These are phyloP conservation scores for Bacidia gigantensis DNA, from an alignment of 495 filamentous ascomycete genomes.

Conservation along the genomic window DNA sequence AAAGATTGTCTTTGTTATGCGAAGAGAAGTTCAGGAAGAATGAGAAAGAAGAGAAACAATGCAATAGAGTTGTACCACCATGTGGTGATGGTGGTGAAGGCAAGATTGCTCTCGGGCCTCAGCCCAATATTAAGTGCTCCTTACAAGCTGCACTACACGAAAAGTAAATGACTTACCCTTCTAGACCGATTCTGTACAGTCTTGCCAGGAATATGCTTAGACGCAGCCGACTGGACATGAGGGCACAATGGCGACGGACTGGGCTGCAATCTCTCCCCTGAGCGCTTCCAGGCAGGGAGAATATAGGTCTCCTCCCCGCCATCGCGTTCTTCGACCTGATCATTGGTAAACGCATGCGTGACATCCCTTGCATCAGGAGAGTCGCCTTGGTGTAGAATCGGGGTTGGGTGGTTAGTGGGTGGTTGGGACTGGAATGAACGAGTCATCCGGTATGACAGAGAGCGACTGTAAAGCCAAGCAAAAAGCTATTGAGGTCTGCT, in stretches of 20 bases:
- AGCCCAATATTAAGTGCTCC: no score
- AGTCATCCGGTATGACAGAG: slow-evolving; percentile 14
- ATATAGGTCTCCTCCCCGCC: slow-evolving; percentile 12
- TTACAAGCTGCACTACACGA: neutral
- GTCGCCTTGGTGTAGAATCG: no score
- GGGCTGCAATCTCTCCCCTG: neutral
- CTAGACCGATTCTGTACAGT: neutral
- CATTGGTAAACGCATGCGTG: no score
- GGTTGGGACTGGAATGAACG: slow-evolving; percentile 12
- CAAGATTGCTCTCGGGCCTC: neutral
- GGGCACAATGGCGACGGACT: neutral
- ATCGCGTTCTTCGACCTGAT: slow-evolving; percentile 7
- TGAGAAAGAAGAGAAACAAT: neutral
- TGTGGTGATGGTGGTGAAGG: neutral
- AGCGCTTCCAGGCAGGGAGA: slow-evolving; percentile 1
- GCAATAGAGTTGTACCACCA: neutral
- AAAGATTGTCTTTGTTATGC: slow-evolving; percentile 4
- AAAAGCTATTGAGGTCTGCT: no score
- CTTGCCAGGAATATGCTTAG: neutral
- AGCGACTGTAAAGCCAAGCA: neutral
- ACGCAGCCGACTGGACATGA: neutral
- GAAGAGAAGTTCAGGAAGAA: slow-evolving; percentile 4
- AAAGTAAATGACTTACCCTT: neutral
- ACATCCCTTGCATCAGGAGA: no score
- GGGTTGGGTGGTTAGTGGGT: slow-evolving; percentile 5